Evolutionary conservation across 2,329 filamentous ascomycete genomes (phyloP), one percentile per base, ranked within the genome.

Genomic region (Colletotrichum kahawae): DNA sequence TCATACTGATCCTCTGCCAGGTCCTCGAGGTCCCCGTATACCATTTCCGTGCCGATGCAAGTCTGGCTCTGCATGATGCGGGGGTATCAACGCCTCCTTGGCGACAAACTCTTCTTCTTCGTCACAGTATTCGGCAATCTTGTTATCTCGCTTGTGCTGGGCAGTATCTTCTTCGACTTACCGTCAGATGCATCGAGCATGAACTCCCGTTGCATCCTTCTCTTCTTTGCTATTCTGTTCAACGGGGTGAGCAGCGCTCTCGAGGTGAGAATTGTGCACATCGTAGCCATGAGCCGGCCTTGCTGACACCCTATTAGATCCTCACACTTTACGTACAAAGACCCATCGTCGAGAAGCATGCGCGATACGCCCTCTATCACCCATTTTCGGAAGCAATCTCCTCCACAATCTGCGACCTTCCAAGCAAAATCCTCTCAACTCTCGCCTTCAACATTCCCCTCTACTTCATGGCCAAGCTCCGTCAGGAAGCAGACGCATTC

Each of bases 381-480:
- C 84, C 84, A 1, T 62, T 60, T 16, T 59, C 75, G 1, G 75
- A 76, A 34, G 75, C 75, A 7, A 60, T 76, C 16, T 74, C 71
- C 0, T 75, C 71, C 6, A 68, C 64, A 1, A 75, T 76, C 6
- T 71, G 67, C 38, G 75, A 75, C 14, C 48, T 76, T 2, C 75
- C 75, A 62, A 76, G 82, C 83, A 87, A 79, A 82, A 84, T 78
- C 6, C 31, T 77, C 2, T 91, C 91, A 74, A 83, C 89, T 1
- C 84, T 93, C 74, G 83, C 86, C 10, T 93, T 92, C 86, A 93
- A 93, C 78, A 63, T 92, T 65, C 87, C 89, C 1, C 81, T 93
- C 1, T 94, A 94, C 83, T 93, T 93, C 81, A 90, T 93, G 89
- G 89, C 90, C 2, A 89, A 91, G 73, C 85, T 94, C 5, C 86